phyloP scores from a whole-genome alignment of 495 filamentous ascomycete species.

The Trichoderma virens region DNA sequence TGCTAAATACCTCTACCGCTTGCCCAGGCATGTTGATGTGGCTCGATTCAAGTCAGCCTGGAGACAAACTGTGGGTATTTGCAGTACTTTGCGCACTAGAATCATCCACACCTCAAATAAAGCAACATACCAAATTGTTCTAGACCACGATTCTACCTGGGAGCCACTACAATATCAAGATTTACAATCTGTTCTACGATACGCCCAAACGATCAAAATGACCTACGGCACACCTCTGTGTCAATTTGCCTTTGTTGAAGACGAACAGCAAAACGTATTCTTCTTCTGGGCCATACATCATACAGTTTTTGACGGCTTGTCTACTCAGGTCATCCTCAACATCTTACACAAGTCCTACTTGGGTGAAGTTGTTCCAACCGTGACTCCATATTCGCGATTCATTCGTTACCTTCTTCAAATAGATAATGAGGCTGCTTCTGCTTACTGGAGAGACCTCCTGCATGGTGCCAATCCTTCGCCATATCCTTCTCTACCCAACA shows the following conservation, averaged over 20 bases:
- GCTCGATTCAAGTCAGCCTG: background rate
- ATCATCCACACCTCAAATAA: background rate
- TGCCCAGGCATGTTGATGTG: background rate
- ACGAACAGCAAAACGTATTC: conserved; percentile 9
- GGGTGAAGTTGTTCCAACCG: background rate
- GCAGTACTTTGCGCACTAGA: conserved; percentile 3
- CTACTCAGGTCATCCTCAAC: background rate
- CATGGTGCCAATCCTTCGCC: background rate
- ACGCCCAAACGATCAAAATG: background rate
- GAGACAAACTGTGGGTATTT: background rate
- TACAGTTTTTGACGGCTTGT: conserved; percentile 10
- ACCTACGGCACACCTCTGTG: conserved; percentile 16
- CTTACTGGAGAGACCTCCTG: background rate
- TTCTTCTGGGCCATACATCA: conserved; percentile 42
- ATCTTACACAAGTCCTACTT: background rate
- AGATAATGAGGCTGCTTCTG: background rate
- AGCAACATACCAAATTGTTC: conserved; percentile 1
- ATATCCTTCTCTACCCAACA: background rate
- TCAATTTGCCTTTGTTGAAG: conserved; percentile 18
- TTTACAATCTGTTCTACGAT: background rate
- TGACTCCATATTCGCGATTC: background rate
- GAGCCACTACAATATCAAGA: background rate
- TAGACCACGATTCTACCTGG: conserved; percentile 5
- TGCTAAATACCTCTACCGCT: background rate
- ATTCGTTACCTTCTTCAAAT: background rate